A percentile compares a stretch with the other conserved stretches of the same genome.
Conservation (phyloP, 495 filamentous ascomycete species). For the Penicillium silybi region DNA sequence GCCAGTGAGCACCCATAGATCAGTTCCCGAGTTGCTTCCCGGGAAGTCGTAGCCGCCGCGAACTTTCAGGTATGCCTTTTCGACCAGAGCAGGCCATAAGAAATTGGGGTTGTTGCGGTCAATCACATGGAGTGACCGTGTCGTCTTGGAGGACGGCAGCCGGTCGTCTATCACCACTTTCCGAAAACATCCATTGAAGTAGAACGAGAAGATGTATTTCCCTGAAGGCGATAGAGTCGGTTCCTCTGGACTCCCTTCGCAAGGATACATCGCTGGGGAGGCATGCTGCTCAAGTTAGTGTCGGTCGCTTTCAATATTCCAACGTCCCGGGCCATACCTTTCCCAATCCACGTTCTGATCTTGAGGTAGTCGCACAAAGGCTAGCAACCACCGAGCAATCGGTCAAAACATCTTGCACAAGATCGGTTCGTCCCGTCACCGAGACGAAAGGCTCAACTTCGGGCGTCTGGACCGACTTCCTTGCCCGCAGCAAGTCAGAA, state of each 20-base stretch:
- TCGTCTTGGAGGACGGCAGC: conserved; percentile 73
- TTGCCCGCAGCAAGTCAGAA: conserved; percentile 42
- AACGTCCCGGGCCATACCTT: conserved; percentile 39
- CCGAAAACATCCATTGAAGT: conserved; percentile 92
- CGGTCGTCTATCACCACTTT: conserved; percentile 87
- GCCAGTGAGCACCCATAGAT: conserved; percentile 83
- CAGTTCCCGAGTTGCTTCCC: conserved; percentile 95
- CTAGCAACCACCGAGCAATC: conserved; percentile 98
- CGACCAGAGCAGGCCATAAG: conserved; percentile 88
- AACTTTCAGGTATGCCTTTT: conserved; percentile 98
- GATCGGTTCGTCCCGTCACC: conserved; percentile 55
- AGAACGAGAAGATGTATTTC: conserved; percentile 85
- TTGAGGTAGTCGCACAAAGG: conserved; percentile 76
- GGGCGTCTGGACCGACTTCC: conserved; percentile 3
- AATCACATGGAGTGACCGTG: conserved; percentile 76
- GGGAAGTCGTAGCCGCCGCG: conserved; percentile 97
- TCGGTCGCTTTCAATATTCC: background rate
- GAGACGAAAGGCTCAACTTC: conserved; percentile 48
- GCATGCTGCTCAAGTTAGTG: conserved; percentile 54
- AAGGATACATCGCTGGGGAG: conserved; percentile 68
- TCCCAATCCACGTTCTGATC: conserved; percentile 55
- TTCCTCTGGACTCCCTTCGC: conserved; percentile 48
- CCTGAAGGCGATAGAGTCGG: conserved; percentile 68
- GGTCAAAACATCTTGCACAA: conserved; percentile 90
- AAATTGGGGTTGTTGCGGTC: conserved; percentile 74